Base-by-base conservation (phyloP, 2,329 filamentous ascomycete genomes). In the Furcasterigmium furcatum region DNA sequence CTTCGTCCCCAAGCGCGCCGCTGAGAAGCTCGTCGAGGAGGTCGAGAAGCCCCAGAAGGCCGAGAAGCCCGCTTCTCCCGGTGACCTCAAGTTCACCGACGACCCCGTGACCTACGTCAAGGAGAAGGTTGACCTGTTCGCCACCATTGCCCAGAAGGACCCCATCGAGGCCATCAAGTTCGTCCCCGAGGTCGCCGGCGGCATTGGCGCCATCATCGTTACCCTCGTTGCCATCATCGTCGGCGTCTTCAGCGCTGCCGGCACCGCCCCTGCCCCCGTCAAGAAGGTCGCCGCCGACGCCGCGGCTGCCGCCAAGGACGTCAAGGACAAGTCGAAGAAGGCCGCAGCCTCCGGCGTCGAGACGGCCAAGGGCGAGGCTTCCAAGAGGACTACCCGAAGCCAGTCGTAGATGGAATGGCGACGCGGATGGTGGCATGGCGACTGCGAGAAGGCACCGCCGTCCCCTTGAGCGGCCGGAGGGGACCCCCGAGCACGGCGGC, bases 71-170 rank as follows among this genome's bases (percentile, higher is more conserved):
- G 82, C 84, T 70, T 86, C 83, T 43, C 85, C 88, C 53, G 77
- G 72, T 49, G 88, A 92, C 68, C 83, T 95, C 54, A 85, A 82
- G 68, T 97, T 99, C 85, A 72, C 82, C 60, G 92, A 96, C 54
- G 89, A 96, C 77, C 94, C 94, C 40, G 81, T 96, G 58, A 74
- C 74, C 57, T 99, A 88, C 71, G 68, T 96, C 71, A 88, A 85
- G 72, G 88, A 96, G 85, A 97, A 96, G 84, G 67, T 95, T 51
- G 86, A 95, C 58, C 83, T 95, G 52, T 99, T 99, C 81, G 66
- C 94, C 59, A 85, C 84, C 58, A 85, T 97, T 60, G 88, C 74
- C 65, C 82, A 89, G 76, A 80, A 82, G 59, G 86, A 95, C 70
- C 91, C 91, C 47, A 59, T 96, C 55, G 77, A 91, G 72, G 91